A percentile compares a stretch with the other conserved stretches of the same genome.
phyloP scores from a whole-genome alignment of 1,284 basidiomycete genomes.

The Sporisorium graminicola region DNA sequence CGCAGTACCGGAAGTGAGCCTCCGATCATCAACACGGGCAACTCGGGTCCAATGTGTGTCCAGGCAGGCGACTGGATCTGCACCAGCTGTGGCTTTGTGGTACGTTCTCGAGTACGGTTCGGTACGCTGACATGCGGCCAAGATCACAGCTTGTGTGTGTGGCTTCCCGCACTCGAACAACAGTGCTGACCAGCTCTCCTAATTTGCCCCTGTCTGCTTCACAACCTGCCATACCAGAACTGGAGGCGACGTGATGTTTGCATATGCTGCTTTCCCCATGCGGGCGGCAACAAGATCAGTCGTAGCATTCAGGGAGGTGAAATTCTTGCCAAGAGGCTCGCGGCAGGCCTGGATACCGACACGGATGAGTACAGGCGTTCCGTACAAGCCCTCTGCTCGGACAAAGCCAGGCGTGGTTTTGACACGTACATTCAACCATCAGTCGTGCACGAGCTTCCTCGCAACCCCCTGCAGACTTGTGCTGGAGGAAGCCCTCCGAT shows the following conservation, averaged over 20 bases:
- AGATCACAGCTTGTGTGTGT: not conserved
- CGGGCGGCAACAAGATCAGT: slow-evolving; percentile 53
- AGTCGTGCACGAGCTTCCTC: slow-evolving; percentile 14
- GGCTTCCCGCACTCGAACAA: not conserved
- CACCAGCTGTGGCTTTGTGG: slow-evolving; percentile 75
- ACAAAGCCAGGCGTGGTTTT: slow-evolving; percentile 18
- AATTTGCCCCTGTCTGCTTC: not conserved
- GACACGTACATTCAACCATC: slow-evolving; percentile 14
- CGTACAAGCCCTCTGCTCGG: slow-evolving; percentile 32
- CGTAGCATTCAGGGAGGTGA: slow-evolving; percentile 43
- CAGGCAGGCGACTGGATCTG: slow-evolving; percentile 94
- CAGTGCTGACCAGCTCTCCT: not conserved
- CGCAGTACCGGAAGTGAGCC: slow-evolving; percentile 40
- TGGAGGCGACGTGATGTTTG: slow-evolving; percentile 88
- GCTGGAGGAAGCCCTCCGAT: not conserved
- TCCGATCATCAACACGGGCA: slow-evolving; percentile 82
- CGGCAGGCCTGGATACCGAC: slow-evolving; percentile 40
- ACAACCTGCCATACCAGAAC: slow-evolving; percentile 67
- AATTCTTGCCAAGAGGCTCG: slow-evolving; percentile 40
- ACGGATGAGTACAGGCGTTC: slow-evolving; percentile 42
- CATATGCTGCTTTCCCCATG: slow-evolving; percentile 83
- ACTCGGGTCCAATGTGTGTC: slow-evolving; percentile 83
- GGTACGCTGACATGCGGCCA: not conserved
- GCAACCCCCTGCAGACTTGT: slow-evolving; percentile 22
- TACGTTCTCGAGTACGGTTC: slow-evolving; percentile 10